Percentiles rank a stretch among this genome's conserved stretches.
These are phyloP conservation scores for Purpureocillium lavendulum DNA, from an alignment of 2,329 filamentous ascomycete species.

Conservation along the genomic window DNA sequence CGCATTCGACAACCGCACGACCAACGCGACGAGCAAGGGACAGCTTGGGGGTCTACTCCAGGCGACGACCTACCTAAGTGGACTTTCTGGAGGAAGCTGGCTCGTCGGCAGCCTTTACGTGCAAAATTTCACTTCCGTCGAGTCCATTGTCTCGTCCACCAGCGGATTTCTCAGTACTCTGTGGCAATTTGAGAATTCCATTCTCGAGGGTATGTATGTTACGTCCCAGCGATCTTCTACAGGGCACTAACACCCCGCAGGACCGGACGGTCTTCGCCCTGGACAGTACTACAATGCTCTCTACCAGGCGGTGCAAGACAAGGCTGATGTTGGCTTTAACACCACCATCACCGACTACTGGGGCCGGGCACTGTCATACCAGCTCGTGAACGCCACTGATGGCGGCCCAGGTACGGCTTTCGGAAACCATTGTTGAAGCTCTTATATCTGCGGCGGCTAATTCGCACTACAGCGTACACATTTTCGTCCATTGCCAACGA, in stretches of 20 bases:
- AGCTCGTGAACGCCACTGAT: conserved; percentile 63
- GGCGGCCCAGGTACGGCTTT: conserved; percentile 47
- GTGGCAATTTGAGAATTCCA: conserved; percentile 27
- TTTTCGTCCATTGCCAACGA: conserved; percentile 57
- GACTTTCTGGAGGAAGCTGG: conserved; percentile 70
- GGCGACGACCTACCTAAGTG: conserved; percentile 64
- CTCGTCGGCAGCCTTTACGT: conserved; percentile 63
- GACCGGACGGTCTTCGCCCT: conserved; percentile 14
- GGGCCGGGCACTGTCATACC: conserved; percentile 68
- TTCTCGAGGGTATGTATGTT: conserved; percentile 24
- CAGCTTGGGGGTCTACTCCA: conserved; percentile 65
- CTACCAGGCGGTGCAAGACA: conserved; percentile 46
- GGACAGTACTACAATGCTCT: conserved; percentile 53
- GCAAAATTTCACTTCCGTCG: conserved; percentile 68
- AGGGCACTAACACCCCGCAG: conserved; percentile 1
- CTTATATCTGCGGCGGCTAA: not conserved
- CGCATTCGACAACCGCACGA: conserved; percentile 63
- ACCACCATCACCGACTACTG: conserved; percentile 74
- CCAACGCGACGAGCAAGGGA: conserved; percentile 40
- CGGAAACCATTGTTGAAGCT: too few relatives aligned
- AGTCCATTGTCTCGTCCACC: conserved; percentile 20
- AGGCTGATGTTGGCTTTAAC: conserved; percentile 46
- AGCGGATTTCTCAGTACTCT: conserved; percentile 20
- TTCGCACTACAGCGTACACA: conserved; percentile 48
- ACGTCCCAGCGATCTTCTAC: not conserved